Conservation (phyloP, 192 early-diverging fungal genomes). For the Linderina pennispora region DNA sequence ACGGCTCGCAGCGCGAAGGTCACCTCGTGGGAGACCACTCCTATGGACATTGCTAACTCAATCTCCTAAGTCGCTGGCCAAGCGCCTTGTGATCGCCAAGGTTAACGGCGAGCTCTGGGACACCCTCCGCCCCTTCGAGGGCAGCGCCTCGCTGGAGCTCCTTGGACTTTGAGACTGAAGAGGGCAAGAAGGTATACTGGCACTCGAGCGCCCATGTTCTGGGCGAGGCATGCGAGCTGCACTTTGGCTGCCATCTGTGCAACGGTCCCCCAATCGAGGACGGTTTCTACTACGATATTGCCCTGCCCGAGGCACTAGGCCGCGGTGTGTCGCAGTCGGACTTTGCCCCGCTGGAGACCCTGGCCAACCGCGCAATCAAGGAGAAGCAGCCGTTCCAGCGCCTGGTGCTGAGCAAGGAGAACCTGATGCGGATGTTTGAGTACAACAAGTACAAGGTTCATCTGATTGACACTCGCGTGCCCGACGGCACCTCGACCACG, state of each 20-base stretch:
- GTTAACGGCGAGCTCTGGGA: conserved; percentile 88
- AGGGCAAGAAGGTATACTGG: conserved; percentile 96
- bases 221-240: conserved; percentile 94
- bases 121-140: conserved; percentile 80
- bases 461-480: conserved; percentile 86
- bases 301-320: conserved; percentile 52
- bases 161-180: conserved; percentile 91
- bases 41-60: conserved; percentile 80
- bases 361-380: conserved; percentile 81
- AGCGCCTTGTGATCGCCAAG: conserved; percentile 92
- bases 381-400: conserved; percentile 96
- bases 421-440: conserved; percentile 96
- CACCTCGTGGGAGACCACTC: conserved; percentile 90
- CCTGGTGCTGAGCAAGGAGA: conserved; percentile 77
- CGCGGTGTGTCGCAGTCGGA: conserved; percentile 77
- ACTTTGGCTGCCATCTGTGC: conserved; percentile 97
- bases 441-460: conserved; percentile 98
- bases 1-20: conserved; percentile 77
- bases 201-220: conserved; percentile 97
- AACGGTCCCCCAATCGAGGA: conserved; percentile 93
- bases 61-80: conserved; percentile 88
- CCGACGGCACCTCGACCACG: conserved; percentile 88
- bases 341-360: conserved; percentile 80
- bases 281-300: conserved; percentile 98
- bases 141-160: conserved; percentile 73